Evolutionary conservation across 176 grass and related monocot species (phyloP), one percentile per base, ranked within the genome.

Genomic region (Metroxylon sagu): DNA sequence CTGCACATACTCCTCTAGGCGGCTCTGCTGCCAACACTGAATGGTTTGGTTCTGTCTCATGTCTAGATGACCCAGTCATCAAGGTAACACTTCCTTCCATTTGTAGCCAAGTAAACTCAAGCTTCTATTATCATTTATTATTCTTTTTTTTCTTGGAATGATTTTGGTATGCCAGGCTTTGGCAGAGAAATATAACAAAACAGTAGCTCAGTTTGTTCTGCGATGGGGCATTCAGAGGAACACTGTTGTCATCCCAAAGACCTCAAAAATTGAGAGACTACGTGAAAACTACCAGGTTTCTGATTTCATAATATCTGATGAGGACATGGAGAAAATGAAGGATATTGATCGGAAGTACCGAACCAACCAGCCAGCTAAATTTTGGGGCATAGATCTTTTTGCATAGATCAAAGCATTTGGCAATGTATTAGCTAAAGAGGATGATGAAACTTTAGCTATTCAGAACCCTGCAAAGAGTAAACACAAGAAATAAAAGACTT

Each of bases 291-390:
- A 88, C 16, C 56, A 78, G 1, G 19, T 97, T 2, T 97, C 71
- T 4, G 73, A 91, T 60, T 91, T 97, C 18, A 70, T 77, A 17
- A 85, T 97, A 65, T 85, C 75, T 0, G 62, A 48, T 5, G 78
- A 91, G 62, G 92, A 97, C 72, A 85, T 90, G 72, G 87, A 97
- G 25, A 85, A 80, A 80, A 85, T 96, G 26, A 96, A 90, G 60
- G 48, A 69, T 16, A 68, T 90, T 16, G 83, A 96, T 25, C 70
- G 86, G 43, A 90, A 75, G 7, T 77, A 80, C 51, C 81, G 92
- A 29, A 90, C 83, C 5, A 96, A 96, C 59, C 83, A 96, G 73
- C 92, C 87, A 14, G 92, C 83, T 19, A 96, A 88, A 57, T 97
- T 97, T 64, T 97, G 87, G 92, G 87, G 92, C 29, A 78, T 91